Evolutionary conservation across 2,329 filamentous ascomycete species (phyloP).

Genomic region (Aspergillus pseudoviridinutans): DNA sequence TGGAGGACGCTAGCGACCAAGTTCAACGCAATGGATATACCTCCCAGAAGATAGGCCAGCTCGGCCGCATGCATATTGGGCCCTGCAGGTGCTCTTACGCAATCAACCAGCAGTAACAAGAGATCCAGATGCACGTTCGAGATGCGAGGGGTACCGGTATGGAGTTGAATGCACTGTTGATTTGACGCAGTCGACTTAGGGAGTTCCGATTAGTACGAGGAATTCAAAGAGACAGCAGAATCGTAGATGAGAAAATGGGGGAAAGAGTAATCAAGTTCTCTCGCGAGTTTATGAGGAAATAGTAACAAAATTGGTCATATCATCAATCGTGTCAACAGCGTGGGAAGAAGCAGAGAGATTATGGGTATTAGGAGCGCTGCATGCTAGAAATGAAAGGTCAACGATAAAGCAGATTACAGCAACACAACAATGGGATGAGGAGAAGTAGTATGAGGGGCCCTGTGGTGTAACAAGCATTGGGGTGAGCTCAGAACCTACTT

Average conservation of each 20-base stretch:
- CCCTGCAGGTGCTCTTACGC: conserved; percentile 4
- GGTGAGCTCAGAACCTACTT: conserved; percentile 3
- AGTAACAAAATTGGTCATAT: background rate
- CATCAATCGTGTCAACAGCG: background rate
- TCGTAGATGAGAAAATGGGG: background rate
- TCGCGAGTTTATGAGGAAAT: background rate
- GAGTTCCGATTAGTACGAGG: background rate
- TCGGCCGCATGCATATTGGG: conserved; percentile 15
- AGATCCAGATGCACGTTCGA: background rate
- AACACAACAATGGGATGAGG: conserved; percentile 1
- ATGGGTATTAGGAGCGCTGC: background rate
- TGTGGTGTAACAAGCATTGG: conserved; percentile 1
- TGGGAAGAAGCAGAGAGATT: background rate
- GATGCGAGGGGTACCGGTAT: background rate
- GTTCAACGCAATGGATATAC: conserved; percentile 19
- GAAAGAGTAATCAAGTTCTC: background rate
- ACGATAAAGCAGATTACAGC: too few relatives aligned
- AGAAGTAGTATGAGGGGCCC: background rate
- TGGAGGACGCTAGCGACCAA: conserved; percentile 26
- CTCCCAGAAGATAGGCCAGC: conserved; percentile 23
- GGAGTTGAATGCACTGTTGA: background rate
- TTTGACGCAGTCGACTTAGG: background rate
- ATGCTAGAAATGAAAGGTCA: background rate
- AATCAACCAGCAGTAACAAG: background rate
- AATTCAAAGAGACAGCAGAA: background rate